Evolutionary conservation across 1,284 basidiomycete species (phyloP).

Genomic region (Ceratorhiza oryzae-sativae): DNA sequence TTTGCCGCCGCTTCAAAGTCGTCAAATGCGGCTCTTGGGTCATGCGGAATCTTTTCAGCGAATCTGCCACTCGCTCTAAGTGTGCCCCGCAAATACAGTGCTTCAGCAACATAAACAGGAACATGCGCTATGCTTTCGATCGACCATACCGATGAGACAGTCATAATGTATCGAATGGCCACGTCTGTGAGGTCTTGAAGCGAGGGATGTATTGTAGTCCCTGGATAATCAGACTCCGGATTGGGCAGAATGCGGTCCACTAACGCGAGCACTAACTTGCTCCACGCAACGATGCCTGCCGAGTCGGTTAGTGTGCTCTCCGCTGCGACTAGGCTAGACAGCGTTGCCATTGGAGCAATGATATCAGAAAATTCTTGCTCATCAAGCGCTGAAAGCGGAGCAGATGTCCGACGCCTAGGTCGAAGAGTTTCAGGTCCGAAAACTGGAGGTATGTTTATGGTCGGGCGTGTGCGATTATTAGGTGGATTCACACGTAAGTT

Average conservation of each 20-base stretch:
- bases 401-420: neutral
- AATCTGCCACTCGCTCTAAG: conserved; percentile 70
- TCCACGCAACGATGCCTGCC: conserved; percentile 72
- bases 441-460: too few relatives aligned
- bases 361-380: neutral
- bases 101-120: conserved; percentile 68
- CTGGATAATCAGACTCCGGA: conserved; percentile 55
- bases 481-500: too few relatives aligned
- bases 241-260: conserved; percentile 63
- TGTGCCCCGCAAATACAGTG: conserved; percentile 75
- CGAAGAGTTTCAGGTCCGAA: too few relatives aligned
- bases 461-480: too few relatives aligned
- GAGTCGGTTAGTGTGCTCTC: conserved; percentile 64
- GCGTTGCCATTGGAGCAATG: conserved; percentile 60
- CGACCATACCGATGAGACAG: conserved; percentile 55
- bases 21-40: conserved; percentile 82
- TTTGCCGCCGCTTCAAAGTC: conserved; percentile 86
- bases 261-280: conserved; percentile 78
- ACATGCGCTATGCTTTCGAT: conserved; percentile 48
- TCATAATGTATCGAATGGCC: conserved; percentile 69
- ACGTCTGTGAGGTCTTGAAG: conserved; percentile 68
- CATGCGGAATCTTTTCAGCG: conserved; percentile 59
- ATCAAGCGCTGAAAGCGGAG: neutral
- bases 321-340: conserved; percentile 59
- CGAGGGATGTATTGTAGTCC: conserved; percentile 66